Conservation (phyloP, 148 eudicot species). For the Rhododendron vialii region DNA sequence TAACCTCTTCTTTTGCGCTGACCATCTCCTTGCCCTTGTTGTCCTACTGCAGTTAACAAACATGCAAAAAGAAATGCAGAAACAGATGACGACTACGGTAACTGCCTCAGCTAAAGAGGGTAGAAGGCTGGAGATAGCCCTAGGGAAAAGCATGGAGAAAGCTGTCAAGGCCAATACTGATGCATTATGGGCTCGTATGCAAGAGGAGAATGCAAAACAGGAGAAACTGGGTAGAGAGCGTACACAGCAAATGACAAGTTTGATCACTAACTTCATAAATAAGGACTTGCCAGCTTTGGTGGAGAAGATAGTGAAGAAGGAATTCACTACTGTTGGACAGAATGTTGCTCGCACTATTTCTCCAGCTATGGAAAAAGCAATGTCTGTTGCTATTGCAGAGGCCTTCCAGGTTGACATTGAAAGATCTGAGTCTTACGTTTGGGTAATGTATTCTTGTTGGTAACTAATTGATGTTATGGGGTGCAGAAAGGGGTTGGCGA, state of each 20-base stretch:
- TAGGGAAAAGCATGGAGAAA: background rate
- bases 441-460: background rate
- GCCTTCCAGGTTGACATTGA: conserved; percentile 70
- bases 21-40: background rate
- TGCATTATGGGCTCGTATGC: background rate
- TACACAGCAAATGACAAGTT: background rate
- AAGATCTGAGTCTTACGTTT: background rate
- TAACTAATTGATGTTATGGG: conserved; percentile 19
- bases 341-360: conserved; percentile 69
- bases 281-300: background rate
- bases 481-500: conserved; percentile 83
- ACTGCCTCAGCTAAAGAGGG: conserved; percentile 76
- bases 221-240: background rate
- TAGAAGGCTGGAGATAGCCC: conserved; percentile 69
- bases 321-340: conserved; percentile 22
- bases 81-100: conserved; percentile 51
- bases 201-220: background rate
- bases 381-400: conserved; percentile 63
- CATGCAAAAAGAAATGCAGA: conserved; percentile 70
- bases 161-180: conserved; percentile 19
- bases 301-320: background rate
- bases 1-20: background rate
- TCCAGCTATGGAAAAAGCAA: conserved; percentile 66
- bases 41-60: conserved; percentile 42
- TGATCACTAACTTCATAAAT: background rate